Conservation (phyloP, 352 stramenopile species). For the Phytophthora tentaculata region DNA sequence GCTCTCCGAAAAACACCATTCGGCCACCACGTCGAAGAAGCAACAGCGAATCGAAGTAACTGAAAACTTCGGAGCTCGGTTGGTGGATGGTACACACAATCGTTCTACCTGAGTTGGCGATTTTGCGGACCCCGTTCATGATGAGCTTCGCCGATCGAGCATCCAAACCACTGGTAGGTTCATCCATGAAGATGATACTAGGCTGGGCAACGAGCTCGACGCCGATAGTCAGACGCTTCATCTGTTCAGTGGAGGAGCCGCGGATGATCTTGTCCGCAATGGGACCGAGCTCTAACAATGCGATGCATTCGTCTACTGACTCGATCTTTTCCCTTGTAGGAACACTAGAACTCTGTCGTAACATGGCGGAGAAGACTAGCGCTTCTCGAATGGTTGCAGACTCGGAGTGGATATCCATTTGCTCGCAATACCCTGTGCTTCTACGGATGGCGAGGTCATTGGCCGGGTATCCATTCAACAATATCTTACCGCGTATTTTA, state of each 20-base stretch:
- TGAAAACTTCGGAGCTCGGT: constrained; percentile 89
- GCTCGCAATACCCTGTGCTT: constrained; percentile 71
- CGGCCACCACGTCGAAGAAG: constrained; percentile 69
- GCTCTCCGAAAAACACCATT: constrained; percentile 65
- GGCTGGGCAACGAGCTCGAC: constrained; percentile 91
- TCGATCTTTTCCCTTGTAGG: constrained; percentile 42
- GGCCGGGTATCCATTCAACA: constrained; percentile 57
- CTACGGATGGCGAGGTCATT: constrained; percentile 57
- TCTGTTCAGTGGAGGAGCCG: constrained; percentile 60
- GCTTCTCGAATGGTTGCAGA: constrained; percentile 91
- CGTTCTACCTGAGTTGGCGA: constrained; percentile 73
- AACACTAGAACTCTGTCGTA: constrained; percentile 59
- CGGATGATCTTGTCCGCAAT: constrained; percentile 67
- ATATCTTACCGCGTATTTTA: constrained; percentile 70
- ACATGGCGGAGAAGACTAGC: constrained; percentile 89
- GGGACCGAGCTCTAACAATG: constrained; percentile 49
- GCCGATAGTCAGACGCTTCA: constrained; percentile 81
- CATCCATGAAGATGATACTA: constrained; percentile 89
- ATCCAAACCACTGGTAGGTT: constrained; percentile 90
- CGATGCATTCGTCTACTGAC: constrained; percentile 61
- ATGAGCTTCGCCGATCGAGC: constrained; percentile 82
- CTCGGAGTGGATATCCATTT: constrained; percentile 92
- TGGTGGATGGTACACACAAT: constrained; percentile 95
- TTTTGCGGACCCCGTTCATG: constrained; percentile 89
- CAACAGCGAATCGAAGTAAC: constrained; percentile 88